Base-by-base conservation (phyloP, 805 yeast species). In the Saturnispora halmiae region DNA sequence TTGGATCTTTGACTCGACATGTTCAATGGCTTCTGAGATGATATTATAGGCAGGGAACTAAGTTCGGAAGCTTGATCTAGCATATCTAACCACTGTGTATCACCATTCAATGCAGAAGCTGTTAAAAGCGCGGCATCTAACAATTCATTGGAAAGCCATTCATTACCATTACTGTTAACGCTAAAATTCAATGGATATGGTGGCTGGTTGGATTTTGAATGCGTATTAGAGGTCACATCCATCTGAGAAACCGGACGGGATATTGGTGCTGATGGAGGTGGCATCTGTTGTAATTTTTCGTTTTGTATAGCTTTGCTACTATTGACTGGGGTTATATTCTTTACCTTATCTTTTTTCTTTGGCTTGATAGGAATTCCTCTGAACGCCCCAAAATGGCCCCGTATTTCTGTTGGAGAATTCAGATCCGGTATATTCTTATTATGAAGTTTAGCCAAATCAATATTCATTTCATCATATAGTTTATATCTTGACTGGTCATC, bases 371-470 rank as follows among this genome's bases (percentile, higher is more conserved):
- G 6, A 27, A 19, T 31, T 1, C 79, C 79, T 48, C 69, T 70
- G 51, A 86, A 84, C 1, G 84, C 92, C 1, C 94, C 94, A 64
- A 85, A 87, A 11, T 92, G 94, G 1, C 95, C 94, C 33, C 71
- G 59, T 18, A 47, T 44, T 27, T 45, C 42, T 6, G 55, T 45
- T 6, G 26, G 30, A 31, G 66, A 65, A 3, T 64, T 65, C 20
- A 64, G 55, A 1, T 54, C 56, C 8, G 71, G 63, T 24, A 60
- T 52, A 3, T 66, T 60, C 15, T 66, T 58, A 26, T 71, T 69
- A 25, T 81, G 79, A 18, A 85, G 59, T 4, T 65, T 54, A 1
- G 73, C 69, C 36, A 83, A 62, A 49, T 82, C 85, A 32, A 66
- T 65, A 56, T 87, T 95, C 77, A 87, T 79, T 16, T 85, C 94